Base-by-base conservation (phyloP, 768 basidiomycete genomes). In the Lactarius deliciosus region DNA sequence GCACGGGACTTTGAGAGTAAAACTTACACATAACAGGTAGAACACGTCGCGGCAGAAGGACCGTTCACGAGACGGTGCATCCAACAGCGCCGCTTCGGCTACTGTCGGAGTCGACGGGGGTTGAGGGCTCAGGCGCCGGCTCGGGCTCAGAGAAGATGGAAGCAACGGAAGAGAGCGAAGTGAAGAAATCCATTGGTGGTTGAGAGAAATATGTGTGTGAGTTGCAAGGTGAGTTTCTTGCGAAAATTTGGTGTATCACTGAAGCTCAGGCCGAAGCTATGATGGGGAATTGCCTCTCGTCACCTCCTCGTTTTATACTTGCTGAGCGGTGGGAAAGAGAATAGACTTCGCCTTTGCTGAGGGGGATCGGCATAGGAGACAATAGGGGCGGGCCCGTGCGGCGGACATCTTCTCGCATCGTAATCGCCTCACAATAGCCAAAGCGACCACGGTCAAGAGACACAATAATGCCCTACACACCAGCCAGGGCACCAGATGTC, bases 61-160 rank as follows among this genome's bases (percentile, higher is more conserved):
- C 22, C 28, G 32, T 43, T 34, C 22, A 61, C 20, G 61, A 38
- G 15, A 61, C 10, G 47, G 34, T 50, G 45, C 61, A 61, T 20
- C 16, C n/a, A 25, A 15, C 3, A 28, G 3, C 30, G 25, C 30
- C n/a, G 25, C 30, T n/a, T 10, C 22, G 3, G 43, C 5, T 15
- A 43, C 43, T 5, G n/a, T 50, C 45, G 7, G 60, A 10, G 32
- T 61, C 61, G 22, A 61, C 34, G 61, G 61, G 61, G 15, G 59
- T 60, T 18, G 38, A 20, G 34, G 59, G 59, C 45, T 47, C 22
- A 41, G 38, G n/a, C 25, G 3, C 61, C 18, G 61, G 45, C 32
- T 41, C 45, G 16, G 61, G 25, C 41, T 61, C 61, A 22, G 45
- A 22, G 61, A 61, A 28, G 54, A 30, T 32, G 54, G 54, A 55